phyloP scores from a whole-genome alignment of 768 basidiomycete species.

The Rhodotorula kratochvilovae region DNA sequence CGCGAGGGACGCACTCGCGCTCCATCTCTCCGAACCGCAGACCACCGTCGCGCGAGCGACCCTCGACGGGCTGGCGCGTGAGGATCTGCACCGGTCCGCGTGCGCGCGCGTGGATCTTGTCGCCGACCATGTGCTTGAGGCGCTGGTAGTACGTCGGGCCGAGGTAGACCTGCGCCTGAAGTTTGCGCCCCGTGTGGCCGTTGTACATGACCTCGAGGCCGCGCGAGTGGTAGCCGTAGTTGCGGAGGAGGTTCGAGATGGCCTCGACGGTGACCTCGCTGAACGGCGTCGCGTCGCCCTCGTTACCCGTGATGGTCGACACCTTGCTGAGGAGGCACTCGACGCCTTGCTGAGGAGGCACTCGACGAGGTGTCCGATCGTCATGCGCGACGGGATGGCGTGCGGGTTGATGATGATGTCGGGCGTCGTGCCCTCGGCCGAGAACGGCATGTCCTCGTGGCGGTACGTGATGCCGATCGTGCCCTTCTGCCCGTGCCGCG shows the following conservation, averaged over 20 bases:
- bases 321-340: slow-evolving; percentile 96
- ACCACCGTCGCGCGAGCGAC: slow-evolving; percentile 96
- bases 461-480: slow-evolving; percentile 99
- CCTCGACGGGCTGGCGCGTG: slow-evolving; percentile 95
- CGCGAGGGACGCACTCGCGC: slow-evolving; percentile 36
- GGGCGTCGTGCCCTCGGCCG: slow-evolving; percentile 90
- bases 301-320: slow-evolving; percentile 89
- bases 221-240: slow-evolving; percentile 92
- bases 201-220: slow-evolving; percentile 96
- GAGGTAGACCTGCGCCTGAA: slow-evolving; percentile 96
- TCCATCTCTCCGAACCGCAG: slow-evolving; percentile 99
- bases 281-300: slow-evolving; percentile 98
- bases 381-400: slow-evolving; percentile 99
- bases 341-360: slow-evolving; percentile 92
- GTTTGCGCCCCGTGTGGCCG: slow-evolving; percentile 94
- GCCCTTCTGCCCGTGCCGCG: slow-evolving; percentile 98
- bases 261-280: slow-evolving; percentile 96
- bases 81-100: slow-evolving; percentile 96
- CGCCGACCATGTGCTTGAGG: slow-evolving; percentile 97
- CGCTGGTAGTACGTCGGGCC: slow-evolving; percentile 99
- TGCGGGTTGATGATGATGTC: slow-evolving; percentile 99
- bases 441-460: slow-evolving; percentile 99
- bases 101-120: slow-evolving; percentile 98
- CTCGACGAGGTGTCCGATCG: slow-evolving; percentile 98
- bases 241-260: slow-evolving; percentile 82